Conservation (phyloP, 345 rosid genomes). For the Populus simonii region DNA sequence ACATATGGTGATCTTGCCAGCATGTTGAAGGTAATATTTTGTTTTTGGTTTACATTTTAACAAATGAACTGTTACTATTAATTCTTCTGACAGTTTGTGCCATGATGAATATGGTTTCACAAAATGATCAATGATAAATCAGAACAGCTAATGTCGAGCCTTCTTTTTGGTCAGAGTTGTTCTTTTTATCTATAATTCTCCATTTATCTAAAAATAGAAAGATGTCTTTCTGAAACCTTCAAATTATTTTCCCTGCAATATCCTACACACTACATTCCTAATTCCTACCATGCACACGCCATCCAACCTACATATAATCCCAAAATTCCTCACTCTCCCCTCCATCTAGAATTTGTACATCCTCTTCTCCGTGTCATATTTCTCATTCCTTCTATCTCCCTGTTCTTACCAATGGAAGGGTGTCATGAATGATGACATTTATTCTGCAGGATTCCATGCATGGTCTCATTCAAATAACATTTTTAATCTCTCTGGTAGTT, state of each 20-base stretch:
- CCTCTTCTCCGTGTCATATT: not conserved
- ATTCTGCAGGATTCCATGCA: not conserved
- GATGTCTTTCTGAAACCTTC: not conserved
- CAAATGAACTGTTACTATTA: not conserved
- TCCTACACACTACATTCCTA: not conserved
- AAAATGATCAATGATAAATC: not conserved
- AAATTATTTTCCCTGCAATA: not conserved
- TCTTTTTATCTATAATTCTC: not conserved
- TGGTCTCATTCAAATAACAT: not conserved
- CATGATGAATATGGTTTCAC: not conserved
- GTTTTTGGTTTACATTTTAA: not conserved
- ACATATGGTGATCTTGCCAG: slow-evolving; percentile 93
- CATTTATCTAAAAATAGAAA: not conserved
- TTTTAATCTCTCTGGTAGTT: not conserved
- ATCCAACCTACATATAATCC: not conserved
- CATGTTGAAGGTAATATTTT: slow-evolving; percentile 68
- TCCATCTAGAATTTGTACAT: not conserved
- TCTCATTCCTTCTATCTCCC: not conserved
- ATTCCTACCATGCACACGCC: not conserved
- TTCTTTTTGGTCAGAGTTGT: not conserved
- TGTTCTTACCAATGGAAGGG: not conserved
- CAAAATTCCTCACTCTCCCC: not conserved
- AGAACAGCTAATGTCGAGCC: not conserved
- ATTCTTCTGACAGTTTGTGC: not conserved
- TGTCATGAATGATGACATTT: not conserved